Base-by-base conservation (phyloP, 192 early-diverging fungal species). In the Coemansia asiatica region DNA sequence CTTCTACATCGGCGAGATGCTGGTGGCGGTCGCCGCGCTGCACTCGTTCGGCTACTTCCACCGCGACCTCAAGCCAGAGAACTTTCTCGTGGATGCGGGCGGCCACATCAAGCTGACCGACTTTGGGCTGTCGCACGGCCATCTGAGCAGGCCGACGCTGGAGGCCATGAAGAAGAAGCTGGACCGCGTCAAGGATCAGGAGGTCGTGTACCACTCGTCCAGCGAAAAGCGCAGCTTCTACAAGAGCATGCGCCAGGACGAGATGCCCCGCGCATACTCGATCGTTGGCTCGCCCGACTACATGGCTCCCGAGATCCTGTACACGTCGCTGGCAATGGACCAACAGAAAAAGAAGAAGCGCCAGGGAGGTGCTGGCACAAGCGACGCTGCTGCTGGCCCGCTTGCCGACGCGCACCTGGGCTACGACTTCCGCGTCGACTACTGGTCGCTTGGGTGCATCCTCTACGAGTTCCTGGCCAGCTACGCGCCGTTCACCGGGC, bases 281-380 rank as follows among this genome's bases (percentile, higher is more conserved):
- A 86, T 95, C 49, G 94, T 96, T 8, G 94, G 94, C 8, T 89
- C 88, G 29, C 92, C 93, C 36, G 93, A 96, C 75, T 96, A 96
- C 85, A 96, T 96, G 93, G 93, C 93, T 8, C 91, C 92, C 9
- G 94, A 96, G 72, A 87, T 95, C 21, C 81, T 96, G 31, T 81
- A 71, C 58, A 83, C 83, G 15, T 79, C 78, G 48, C 66, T 79
- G 61, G 81, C 67, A 18, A 76, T 81, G 60, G 71, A 72, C 64
- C 70, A 75, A 54, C 66, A 76, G 40, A 75, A 71, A 46, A 72
- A 76, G 67, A 65, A 64, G 40, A 55, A 66, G 63, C 48, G 48
- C 23, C 48, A n/a, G n/a, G 59, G 50, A 35, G 59, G 29, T n/a
- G 68, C 60, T 26, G 36, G 44, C 58, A 36, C 51, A 18, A 63